Conservation (phyloP, 495 filamentous ascomycete species). For the Corynascus novoguineensis region DNA sequence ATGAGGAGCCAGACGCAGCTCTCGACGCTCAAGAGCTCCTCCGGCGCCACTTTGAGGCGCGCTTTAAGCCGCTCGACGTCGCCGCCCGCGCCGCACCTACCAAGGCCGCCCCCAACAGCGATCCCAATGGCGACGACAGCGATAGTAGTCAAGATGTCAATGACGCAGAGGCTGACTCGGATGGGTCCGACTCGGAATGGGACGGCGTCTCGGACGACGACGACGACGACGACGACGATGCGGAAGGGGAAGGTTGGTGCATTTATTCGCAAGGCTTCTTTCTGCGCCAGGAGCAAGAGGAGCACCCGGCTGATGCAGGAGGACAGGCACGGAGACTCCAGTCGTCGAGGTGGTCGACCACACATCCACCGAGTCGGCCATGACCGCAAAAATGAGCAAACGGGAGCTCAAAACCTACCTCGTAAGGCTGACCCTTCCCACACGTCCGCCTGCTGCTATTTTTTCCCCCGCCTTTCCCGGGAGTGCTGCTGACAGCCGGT, state of each 20-base stretch:
- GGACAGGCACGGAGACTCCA: slow-evolving; percentile 16
- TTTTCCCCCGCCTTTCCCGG: not conserved
- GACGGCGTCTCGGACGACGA: slow-evolving; percentile 54
- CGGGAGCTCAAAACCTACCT: slow-evolving; percentile 73
- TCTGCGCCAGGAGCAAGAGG: not conserved
- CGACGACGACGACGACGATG: slow-evolving; percentile 19
- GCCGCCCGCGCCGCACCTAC: slow-evolving; percentile 23
- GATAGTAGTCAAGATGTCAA: slow-evolving; percentile 24
- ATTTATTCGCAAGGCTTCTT: not conserved
- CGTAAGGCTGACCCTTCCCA: slow-evolving; percentile 40
- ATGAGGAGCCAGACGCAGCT: slow-evolving; percentile 27
- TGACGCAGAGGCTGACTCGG: slow-evolving; percentile 17
- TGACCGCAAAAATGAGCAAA: slow-evolving; percentile 50
- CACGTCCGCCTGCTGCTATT: not conserved
- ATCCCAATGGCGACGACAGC: slow-evolving; percentile 20
- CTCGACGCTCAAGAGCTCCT: slow-evolving; percentile 51
- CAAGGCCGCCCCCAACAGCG: slow-evolving; percentile 15
- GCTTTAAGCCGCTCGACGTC: slow-evolving; percentile 66
- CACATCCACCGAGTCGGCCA: slow-evolving; percentile 24
- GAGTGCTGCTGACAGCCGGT: slow-evolving; percentile 3
- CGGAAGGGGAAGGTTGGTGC: slow-evolving; percentile 17
- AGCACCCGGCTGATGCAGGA: slow-evolving; percentile 3
- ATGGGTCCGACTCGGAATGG: slow-evolving; percentile 54
- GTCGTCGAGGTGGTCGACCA: slow-evolving; percentile 63
- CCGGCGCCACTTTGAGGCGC: slow-evolving; percentile 77